Evolutionary conservation across 1,284 basidiomycete genomes (phyloP).

Genomic region (Xerocomus alliaceus): DNA sequence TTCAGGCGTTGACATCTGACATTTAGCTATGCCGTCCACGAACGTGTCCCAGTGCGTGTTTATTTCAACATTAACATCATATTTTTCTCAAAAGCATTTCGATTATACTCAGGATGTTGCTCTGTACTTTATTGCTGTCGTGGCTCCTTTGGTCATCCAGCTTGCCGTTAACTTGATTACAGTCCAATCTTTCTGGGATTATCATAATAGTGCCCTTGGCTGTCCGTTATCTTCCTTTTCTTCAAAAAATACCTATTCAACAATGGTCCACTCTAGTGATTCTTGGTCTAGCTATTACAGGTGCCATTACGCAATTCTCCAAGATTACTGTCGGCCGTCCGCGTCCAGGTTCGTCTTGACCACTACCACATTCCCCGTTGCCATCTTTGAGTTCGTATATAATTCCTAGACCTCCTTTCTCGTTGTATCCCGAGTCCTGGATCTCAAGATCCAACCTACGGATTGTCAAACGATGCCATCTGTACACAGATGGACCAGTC

Average conservation of each 20-base stretch:
- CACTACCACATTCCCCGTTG: background rate
- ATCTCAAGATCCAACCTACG: slow-evolving; percentile 72
- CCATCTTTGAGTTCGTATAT: background rate
- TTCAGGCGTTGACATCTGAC: slow-evolving; percentile 36
- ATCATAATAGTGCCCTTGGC: slow-evolving; percentile 83
- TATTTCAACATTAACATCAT: background rate
- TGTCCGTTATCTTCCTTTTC: slow-evolving; percentile 51
- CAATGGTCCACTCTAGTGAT: slow-evolving; percentile 56
- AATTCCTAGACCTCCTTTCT: slow-evolving; percentile 71
- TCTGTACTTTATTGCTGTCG: slow-evolving; percentile 72
- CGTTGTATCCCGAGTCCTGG: slow-evolving; percentile 81
- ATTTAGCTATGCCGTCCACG: slow-evolving; percentile 78
- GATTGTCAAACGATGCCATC: slow-evolving; percentile 76
- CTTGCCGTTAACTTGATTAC: slow-evolving; percentile 73
- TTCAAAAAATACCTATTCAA: slow-evolving; percentile 11
- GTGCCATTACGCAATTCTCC: slow-evolving; percentile 82
- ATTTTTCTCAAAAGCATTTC: background rate
- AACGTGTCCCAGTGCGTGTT: slow-evolving; percentile 81
- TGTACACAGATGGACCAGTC: slow-evolving; percentile 75
- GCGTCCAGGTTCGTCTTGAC: slow-evolving; percentile 64
- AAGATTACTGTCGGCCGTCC: slow-evolving; percentile 93
- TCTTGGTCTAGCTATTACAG: slow-evolving; percentile 77
- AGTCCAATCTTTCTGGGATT: slow-evolving; percentile 85
- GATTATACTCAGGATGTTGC: slow-evolving; percentile 51
- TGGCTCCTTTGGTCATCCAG: slow-evolving; percentile 73